Conservation (phyloP, 2,329 filamentous ascomycete genomes). For the Emergomyces orientalis region DNA sequence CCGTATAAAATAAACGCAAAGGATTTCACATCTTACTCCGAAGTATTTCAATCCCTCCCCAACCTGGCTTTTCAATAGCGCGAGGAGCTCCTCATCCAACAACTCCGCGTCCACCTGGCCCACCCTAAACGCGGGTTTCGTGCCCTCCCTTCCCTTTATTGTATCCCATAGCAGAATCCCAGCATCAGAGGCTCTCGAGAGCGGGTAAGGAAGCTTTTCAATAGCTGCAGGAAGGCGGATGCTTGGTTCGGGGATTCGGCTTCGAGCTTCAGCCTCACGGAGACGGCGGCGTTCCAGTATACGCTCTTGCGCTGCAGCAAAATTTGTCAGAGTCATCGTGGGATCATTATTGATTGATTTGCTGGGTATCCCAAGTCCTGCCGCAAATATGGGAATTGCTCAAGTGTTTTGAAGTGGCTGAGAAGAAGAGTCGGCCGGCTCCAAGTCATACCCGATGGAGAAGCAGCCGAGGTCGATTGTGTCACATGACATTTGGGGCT, state of each 20-base stretch:
- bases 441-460: background rate
- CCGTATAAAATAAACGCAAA: background rate
- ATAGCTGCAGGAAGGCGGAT: slow-evolving; percentile 46
- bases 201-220: slow-evolving; percentile 52
- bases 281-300: slow-evolving; percentile 70
- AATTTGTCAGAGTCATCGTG: slow-evolving; percentile 55
- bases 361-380: background rate
- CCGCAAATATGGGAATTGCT: background rate
- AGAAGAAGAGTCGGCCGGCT: background rate
- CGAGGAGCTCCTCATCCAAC: slow-evolving; percentile 82
- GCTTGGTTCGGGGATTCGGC: slow-evolving; percentile 40
- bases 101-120: slow-evolving; percentile 94
- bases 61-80: slow-evolving; percentile 76
- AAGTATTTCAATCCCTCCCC: slow-evolving; percentile 83
- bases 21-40: slow-evolving; percentile 43
- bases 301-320: slow-evolving; percentile 81
- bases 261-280: slow-evolving; percentile 57
- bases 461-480: slow-evolving; percentile 4
- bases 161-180: slow-evolving; percentile 55
- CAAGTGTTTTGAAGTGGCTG: background rate
- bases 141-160: slow-evolving; percentile 65
- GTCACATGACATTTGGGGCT: slow-evolving; percentile 1
- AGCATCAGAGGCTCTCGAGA: slow-evolving; percentile 44
- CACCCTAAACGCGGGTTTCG: slow-evolving; percentile 77
- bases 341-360: slow-evolving; percentile 23